Evolutionary conservation across 1,284 basidiomycete species (phyloP).

Genomic region (Neotropicomus parvogracilis): DNA sequence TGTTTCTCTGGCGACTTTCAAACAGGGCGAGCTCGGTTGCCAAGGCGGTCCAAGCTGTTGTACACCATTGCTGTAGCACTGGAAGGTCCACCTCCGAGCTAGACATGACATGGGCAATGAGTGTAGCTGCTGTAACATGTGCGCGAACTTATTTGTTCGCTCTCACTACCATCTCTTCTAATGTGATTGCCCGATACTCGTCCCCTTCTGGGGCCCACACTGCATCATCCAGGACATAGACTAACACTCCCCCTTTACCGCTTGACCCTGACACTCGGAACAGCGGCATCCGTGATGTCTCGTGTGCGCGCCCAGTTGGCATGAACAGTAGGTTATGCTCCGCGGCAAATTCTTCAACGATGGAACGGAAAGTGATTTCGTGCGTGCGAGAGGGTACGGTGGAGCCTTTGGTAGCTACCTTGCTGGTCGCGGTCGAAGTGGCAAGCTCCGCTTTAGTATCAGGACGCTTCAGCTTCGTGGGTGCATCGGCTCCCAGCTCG

Average conservation of each 20-base stretch:
- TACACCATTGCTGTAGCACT: no score
- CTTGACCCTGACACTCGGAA: conserved; percentile 81
- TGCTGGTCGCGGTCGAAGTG: conserved; percentile 25
- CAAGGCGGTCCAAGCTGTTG: no score
- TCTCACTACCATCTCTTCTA: conserved; percentile 69
- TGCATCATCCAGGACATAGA: conserved; percentile 86
- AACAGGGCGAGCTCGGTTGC: no score
- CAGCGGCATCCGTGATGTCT: conserved; percentile 79
- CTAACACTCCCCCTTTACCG: conserved; percentile 79
- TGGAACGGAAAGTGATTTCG: conserved; percentile 84
- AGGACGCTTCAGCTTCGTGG: conserved; percentile 63
- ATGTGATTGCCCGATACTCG: conserved; percentile 57
- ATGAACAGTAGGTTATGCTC: conserved; percentile 85
- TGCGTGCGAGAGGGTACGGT: conserved; percentile 49
- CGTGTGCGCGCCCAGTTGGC: conserved; percentile 79
- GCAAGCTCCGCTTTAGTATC: conserved; percentile 47
- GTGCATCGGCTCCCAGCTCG: conserved; percentile 73
- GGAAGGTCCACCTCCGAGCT: no score
- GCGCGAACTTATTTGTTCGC: conserved; percentile 42
- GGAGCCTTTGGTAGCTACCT: conserved; percentile 15
- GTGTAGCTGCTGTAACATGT: no score
- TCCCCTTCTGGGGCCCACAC: conserved; percentile 69
- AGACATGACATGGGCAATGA: no score
- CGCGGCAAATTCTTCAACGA: conserved; percentile 86
- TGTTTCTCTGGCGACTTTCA: no score